Evolutionary conservation across 352 stramenopile species (phyloP).

Genomic region (Hyaloperonospora brassicae): DNA sequence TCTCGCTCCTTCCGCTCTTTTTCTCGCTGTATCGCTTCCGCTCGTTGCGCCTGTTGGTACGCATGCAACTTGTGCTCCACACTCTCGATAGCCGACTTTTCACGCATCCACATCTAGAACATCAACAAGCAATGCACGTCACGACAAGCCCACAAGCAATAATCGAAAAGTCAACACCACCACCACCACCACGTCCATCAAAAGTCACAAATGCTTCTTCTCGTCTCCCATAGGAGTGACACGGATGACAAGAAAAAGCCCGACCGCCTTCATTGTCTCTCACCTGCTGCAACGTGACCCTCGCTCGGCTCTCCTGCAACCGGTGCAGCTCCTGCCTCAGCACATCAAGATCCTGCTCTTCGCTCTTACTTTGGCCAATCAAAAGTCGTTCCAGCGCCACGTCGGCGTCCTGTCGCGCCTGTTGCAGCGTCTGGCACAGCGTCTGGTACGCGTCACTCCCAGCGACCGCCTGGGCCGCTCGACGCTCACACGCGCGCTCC

Average conservation of each 20-base stretch:
- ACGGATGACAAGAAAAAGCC: too few relatives aligned
- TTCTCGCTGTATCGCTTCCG: conserved; percentile 23
- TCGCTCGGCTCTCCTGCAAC: conserved; percentile 26
- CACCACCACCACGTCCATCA: too few relatives aligned
- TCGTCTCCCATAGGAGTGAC: background rate
- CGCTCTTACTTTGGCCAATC: conserved; percentile 1
- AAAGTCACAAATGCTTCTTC: too few relatives aligned
- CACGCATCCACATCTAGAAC: conserved; percentile 28
- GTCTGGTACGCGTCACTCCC: conserved; percentile 47
- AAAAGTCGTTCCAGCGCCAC: conserved; percentile 29
- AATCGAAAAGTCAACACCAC: too few relatives aligned
- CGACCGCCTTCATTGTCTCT: too few relatives aligned
- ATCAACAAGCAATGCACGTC: too few relatives aligned
- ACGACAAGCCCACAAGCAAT: too few relatives aligned
- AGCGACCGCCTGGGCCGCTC: conserved; percentile 44
- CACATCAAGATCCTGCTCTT: conserved; percentile 9
- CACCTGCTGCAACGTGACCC: conserved; percentile 33
- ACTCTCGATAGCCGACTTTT: conserved; percentile 33
- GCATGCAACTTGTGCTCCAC: conserved; percentile 42
- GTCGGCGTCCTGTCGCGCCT: conserved; percentile 44
- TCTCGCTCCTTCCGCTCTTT: conserved; percentile 25
- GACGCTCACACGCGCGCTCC: conserved; percentile 53
- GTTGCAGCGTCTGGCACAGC: conserved; percentile 54
- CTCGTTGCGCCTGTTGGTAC: conserved; percentile 37
- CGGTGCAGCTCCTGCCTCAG: conserved; percentile 28